phyloP scores from a whole-genome alignment of 1,284 basidiomycete genomes.

The Cystobasidium pallidum region DNA sequence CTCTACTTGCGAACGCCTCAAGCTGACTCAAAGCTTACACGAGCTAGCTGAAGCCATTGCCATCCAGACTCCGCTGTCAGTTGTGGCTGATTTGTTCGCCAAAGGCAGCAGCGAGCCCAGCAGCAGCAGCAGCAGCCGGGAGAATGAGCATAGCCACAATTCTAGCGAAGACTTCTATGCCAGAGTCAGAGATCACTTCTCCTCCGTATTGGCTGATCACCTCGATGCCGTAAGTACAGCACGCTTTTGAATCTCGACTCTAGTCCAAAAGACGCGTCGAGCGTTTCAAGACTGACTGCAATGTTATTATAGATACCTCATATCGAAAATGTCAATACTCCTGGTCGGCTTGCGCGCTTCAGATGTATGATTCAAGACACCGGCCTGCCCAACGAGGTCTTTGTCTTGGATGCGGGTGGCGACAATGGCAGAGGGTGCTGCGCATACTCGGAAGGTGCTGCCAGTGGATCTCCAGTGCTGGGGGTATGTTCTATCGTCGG shows the following conservation, averaged over 20 bases:
- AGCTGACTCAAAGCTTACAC: background rate
- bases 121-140: conserved; percentile 4
- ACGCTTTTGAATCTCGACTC: too few relatives aligned
- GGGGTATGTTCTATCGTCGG: background rate
- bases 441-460: conserved; percentile 40
- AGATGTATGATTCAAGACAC: conserved; percentile 58
- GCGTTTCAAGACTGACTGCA: background rate
- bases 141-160: background rate
- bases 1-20: too few relatives aligned
- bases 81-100: conserved; percentile 36
- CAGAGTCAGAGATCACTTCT: conserved; percentile 19
- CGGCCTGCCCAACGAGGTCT: conserved; percentile 55
- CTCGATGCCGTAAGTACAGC: conserved; percentile 15
- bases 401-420: conserved; percentile 43
- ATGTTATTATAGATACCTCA: conserved; percentile 21
- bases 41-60: conserved; percentile 33
- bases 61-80: conserved; percentile 25
- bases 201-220: conserved; percentile 26
- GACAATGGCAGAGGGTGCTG: conserved; percentile 33
- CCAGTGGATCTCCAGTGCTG: conserved; percentile 32
- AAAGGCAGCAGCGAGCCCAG: conserved; percentile 17
- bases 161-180: conserved; percentile 23
- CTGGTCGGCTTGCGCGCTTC: conserved; percentile 53
- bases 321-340: conserved; percentile 23
- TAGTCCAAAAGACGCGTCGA: background rate